A percentile compares a stretch with the other conserved stretches of the same genome.
Evolutionary conservation across 192 early-diverging fungal species (phyloP).

Genomic region (Coemansia sp.): DNA sequence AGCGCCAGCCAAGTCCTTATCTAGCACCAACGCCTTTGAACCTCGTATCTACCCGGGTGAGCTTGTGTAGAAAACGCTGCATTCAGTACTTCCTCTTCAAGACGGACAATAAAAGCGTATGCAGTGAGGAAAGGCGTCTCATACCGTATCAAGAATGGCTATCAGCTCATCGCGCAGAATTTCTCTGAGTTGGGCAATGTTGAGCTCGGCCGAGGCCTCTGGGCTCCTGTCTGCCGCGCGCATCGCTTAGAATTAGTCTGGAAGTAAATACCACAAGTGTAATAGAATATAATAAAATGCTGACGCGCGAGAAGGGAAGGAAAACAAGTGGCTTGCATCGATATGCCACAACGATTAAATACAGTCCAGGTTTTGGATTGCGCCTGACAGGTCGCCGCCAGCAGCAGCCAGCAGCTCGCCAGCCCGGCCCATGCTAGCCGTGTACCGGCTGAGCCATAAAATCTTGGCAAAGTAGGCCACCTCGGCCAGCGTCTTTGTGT

Average conservation of each 20-base stretch:
- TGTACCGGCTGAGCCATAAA: constrained; percentile 37
- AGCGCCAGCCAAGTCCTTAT: constrained; percentile 76
- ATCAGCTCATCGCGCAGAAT: constrained; percentile 49
- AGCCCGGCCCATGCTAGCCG: constrained; percentile 12
- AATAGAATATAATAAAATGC: neutral
- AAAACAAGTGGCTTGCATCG: neutral
- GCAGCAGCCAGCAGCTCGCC: constrained; percentile 19
- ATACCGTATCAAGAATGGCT: constrained; percentile 45
- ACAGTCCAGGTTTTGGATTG: constrained; percentile 11
- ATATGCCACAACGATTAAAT: too few species aligned
- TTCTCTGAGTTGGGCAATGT: constrained; percentile 30
- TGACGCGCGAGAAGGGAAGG: neutral
- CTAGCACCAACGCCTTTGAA: constrained; percentile 86
- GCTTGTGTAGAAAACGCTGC: neutral
- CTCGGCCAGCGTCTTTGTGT: constrained; percentile 42
- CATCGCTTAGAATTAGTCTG: neutral
- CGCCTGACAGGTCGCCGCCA: constrained; percentile 20
- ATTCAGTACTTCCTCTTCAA: neutral
- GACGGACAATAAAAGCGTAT: too few species aligned
- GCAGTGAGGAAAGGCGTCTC: neutral
- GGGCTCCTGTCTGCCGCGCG: neutral
- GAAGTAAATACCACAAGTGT: too few species aligned
- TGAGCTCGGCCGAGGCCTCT: constrained; percentile 13
- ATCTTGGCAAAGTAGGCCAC: constrained; percentile 25
- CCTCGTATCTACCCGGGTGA: constrained; percentile 72